These are phyloP conservation scores for Magnaporthiopsis rhizophila DNA, from an alignment of 2,329 filamentous ascomycete genomes.

Conservation along the genomic window DNA sequence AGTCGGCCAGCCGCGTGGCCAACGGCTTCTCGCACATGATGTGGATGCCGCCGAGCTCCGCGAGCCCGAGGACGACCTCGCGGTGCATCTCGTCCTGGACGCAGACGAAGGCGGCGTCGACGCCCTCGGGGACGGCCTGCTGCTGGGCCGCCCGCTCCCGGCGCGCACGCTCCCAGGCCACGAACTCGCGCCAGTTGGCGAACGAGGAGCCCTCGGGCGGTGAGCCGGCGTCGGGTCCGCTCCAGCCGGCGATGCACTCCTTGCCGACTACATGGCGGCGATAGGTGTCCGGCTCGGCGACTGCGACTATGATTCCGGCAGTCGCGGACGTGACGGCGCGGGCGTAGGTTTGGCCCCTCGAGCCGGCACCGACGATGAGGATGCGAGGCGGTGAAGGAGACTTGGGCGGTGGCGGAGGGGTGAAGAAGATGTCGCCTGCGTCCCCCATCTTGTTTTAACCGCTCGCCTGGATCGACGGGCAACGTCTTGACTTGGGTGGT, in stretches of 20 bases:
- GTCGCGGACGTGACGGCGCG: conserved; percentile 56
- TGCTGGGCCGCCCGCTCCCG: conserved; percentile 37
- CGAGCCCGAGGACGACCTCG: conserved; percentile 68
- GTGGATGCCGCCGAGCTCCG: conserved; percentile 60
- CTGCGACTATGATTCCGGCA: conserved; percentile 62
- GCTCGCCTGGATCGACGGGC: background rate
- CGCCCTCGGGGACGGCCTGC: conserved; percentile 35
- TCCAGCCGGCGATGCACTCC: conserved; percentile 62
- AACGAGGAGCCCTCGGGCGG: conserved; percentile 61
- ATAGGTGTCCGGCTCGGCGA: conserved; percentile 74
- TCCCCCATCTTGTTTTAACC: background rate
- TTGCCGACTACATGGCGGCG: conserved; percentile 66
- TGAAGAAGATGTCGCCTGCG: conserved; percentile 15
- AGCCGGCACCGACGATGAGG: conserved; percentile 75
- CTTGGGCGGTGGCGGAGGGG: conserved; percentile 32
- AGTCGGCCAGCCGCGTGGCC: conserved; percentile 70
- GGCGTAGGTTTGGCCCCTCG: conserved; percentile 68
- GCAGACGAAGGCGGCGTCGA: conserved; percentile 56
- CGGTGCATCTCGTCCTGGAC: conserved; percentile 86
- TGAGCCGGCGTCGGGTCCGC: conserved; percentile 14
- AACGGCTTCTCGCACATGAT: conserved; percentile 95
- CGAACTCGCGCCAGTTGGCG: conserved; percentile 63
- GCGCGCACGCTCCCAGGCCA: conserved; percentile 61
- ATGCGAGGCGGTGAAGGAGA: conserved; percentile 53
- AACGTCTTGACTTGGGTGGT: background rate